These are phyloP conservation scores for Penicillium crystallinum DNA, from an alignment of 495 filamentous ascomycete genomes.

Conservation along the genomic window DNA sequence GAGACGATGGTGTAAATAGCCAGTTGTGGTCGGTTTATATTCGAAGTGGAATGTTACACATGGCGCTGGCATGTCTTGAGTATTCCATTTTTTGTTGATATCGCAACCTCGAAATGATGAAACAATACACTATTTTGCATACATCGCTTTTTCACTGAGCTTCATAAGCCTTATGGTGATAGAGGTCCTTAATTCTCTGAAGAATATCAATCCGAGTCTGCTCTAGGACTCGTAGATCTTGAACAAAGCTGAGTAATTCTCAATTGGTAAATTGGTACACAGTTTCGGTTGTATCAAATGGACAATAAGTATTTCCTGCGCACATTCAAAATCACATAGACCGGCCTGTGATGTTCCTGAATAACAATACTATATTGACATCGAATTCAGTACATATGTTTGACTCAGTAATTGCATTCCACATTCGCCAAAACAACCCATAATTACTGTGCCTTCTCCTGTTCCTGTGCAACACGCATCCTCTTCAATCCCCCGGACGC, in stretches of 20 bases:
- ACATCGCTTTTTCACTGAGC: no score
- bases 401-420: neutral
- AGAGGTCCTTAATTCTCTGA: no score
- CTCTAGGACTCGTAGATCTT: no score
- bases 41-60: neutral
- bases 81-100: neutral
- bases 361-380: neutral
- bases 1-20: slow-evolving; percentile 12
- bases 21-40: neutral
- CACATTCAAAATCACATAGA: neutral
- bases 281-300: no score
- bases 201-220: no score
- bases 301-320: neutral
- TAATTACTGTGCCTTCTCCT: neutral
- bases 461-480: slow-evolving; percentile 10
- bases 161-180: no score
- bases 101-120: no score
- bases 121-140: no score
- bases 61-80: neutral
- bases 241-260: no score
- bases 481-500: slow-evolving; percentile 18
- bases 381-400: neutral
- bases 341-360: neutral
- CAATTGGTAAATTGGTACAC: no score
- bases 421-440: neutral